Evolutionary conservation across 805 yeast species (phyloP).

Genomic region (Metschnikowia shivogae): DNA sequence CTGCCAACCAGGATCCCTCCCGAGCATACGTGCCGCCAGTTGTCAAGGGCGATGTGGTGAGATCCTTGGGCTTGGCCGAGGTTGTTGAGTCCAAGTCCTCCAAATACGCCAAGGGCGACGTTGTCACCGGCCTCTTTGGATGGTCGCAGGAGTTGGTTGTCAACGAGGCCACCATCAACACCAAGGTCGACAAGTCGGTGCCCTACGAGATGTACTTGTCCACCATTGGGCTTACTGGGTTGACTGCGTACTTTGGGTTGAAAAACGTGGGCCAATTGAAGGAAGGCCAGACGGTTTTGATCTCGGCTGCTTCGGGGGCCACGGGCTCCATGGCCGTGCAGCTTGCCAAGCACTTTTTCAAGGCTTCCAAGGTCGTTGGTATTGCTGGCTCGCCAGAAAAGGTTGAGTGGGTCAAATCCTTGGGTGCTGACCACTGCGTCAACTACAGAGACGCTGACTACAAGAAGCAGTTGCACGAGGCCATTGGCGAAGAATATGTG

Average conservation of each 20-base stretch:
- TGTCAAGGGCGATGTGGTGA: conserved; percentile 42
- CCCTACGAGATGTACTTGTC: conserved; percentile 45
- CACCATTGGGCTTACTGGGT: conserved; percentile 52
- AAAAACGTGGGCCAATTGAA: conserved; percentile 45
- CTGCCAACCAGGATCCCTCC: conserved; percentile 27
- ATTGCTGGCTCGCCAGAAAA: conserved; percentile 60
- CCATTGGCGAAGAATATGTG: conserved; percentile 44
- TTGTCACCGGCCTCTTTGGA: conserved; percentile 33
- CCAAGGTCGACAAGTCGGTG: conserved; percentile 25
- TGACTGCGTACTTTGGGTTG: conserved; percentile 60
- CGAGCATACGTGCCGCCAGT: conserved; percentile 36
- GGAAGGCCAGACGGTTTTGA: conserved; percentile 44
- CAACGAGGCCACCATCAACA: conserved; percentile 21
- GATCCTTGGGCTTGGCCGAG: conserved; percentile 44
- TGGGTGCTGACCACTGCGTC: conserved; percentile 51
- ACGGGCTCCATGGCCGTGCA: conserved; percentile 61
- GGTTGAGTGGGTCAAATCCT: conserved; percentile 47
- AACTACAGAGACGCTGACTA: conserved; percentile 46
- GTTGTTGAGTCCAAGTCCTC: conserved; percentile 45
- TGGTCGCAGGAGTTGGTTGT: conserved; percentile 50
- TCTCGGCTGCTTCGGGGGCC: conserved; percentile 73
- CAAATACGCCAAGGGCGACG: conserved; percentile 42
- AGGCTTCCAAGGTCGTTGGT: conserved; percentile 55
- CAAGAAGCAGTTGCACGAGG: conserved; percentile 22
- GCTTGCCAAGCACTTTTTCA: conserved; percentile 48